phyloP scores from a whole-genome alignment of 208 protist genomes.

The Trypanosoma avium region DNA sequence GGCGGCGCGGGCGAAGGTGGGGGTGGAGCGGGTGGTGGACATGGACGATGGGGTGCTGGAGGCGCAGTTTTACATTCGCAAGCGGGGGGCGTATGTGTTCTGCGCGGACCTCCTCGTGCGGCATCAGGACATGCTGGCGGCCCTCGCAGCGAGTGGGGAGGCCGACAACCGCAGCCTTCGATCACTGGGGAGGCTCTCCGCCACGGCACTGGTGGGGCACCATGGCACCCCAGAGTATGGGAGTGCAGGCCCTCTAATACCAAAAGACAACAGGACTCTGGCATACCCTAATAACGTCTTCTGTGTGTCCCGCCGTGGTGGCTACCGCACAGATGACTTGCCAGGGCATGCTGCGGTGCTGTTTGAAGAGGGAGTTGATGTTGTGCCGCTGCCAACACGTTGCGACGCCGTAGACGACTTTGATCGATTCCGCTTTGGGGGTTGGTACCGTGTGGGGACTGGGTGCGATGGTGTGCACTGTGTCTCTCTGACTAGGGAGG shows the following conservation, averaged over 20 bases:
- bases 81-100: not conserved
- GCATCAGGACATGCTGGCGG: not conserved
- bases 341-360: not conserved
- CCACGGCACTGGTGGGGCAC: not conserved
- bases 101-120: constrained; percentile 1
- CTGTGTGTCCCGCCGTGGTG: not conserved
- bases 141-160: not conserved
- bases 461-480: constrained; percentile 11
- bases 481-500: not conserved
- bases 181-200: not conserved
- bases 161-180: not conserved
- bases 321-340: not conserved
- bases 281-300: not conserved
- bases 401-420: constrained; percentile 11
- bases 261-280: not conserved
- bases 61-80: constrained; percentile 19
- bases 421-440: constrained; percentile 19
- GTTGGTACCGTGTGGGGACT: not conserved
- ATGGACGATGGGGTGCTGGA: constrained; percentile 12
- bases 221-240: not conserved
- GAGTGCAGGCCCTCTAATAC: not conserved
- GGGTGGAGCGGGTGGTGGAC: constrained; percentile 11
- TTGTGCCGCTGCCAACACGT: constrained; percentile 6
- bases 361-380: constrained; percentile 11
- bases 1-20: constrained; percentile 2